Evolutionary conservation across 495 filamentous ascomycete species (phyloP), one percentile per base, ranked within the genome.

Genomic region (Annulohypoxylon maeteangense): DNA sequence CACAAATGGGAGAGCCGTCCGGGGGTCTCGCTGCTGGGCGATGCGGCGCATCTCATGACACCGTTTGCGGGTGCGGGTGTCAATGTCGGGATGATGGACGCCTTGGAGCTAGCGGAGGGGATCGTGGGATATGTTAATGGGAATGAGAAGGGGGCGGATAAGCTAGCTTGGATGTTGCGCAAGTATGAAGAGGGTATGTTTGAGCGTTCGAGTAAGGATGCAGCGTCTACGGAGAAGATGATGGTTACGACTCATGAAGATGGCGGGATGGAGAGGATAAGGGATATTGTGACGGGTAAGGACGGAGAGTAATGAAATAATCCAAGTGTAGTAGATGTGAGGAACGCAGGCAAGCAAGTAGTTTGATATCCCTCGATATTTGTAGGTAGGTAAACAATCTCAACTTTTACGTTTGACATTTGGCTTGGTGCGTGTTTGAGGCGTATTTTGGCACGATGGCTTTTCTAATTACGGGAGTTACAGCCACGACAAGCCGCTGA

Each of bases 41-140:
- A 90, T 75, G 86, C 89, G 4, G 89, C 88, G 4, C 87, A 91
- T 70, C 65, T 90, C 5, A 89, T 88, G 87, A 85, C 83, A 2
- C 87, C 87, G 0, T 88, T 86, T 68, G 85, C 84, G 0, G 89
- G 88, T 5, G 85, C 85, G 8, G 88, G 89, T 1, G 86, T 90
- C 16, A 89, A 91, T 59, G 67, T 85, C 2, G 88, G 86, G 0
- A 82, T 91, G 81, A 74, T 78, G 64, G 87, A 90, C 67, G 82
- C 88, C 1, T 65, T 88, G 78, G 71, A 89, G 51, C 76, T 89
- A 31, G 75, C 68, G 27, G 59, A 70, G 61, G 75, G 71, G 4
- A 72, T 76, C 3, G 31, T 61, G 18, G 29, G 23, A 14, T 70
- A 65, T 45, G 58, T 72, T 25, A 20, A 63, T 23, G 31, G 40